phyloP scores from a whole-genome alignment of 1,139 yeast genomes.

The Yamadazyma sp. region DNA sequence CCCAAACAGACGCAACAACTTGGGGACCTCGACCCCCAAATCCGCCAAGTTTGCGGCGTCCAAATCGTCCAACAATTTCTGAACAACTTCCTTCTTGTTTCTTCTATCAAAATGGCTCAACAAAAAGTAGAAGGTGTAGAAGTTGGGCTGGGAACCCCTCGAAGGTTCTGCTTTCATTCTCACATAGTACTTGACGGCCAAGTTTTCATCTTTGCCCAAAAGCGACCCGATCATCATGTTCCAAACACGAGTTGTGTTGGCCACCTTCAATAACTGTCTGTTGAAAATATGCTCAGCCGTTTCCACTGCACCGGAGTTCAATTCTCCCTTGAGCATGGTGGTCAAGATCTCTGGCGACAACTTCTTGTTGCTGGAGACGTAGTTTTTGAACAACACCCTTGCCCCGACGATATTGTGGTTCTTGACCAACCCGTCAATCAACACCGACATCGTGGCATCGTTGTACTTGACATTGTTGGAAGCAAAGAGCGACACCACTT shows the following conservation, averaged over 20 bases:
- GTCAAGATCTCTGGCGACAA: slow-evolving; percentile 47
- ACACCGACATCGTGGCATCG: slow-evolving; percentile 50
- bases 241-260: slow-evolving; percentile 49
- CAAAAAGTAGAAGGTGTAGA: slow-evolving; percentile 57
- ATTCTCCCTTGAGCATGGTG: slow-evolving; percentile 59
- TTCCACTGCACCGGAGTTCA: slow-evolving; percentile 47
- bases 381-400: slow-evolving; percentile 42
- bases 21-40: slow-evolving; percentile 46
- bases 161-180: slow-evolving; percentile 24
- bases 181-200: slow-evolving; percentile 43
- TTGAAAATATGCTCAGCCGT: slow-evolving; percentile 52
- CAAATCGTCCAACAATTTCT: slow-evolving; percentile 38
- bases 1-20: slow-evolving; percentile 16
- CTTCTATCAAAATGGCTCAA: slow-evolving; percentile 42
- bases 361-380: slow-evolving; percentile 16
- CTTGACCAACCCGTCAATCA: slow-evolving; percentile 58
- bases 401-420: slow-evolving; percentile 55
- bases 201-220: slow-evolving; percentile 32
- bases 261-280: slow-evolving; percentile 32
- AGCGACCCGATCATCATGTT: slow-evolving; percentile 60
- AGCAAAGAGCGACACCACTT: slow-evolving; percentile 45
- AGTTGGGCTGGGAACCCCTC: slow-evolving; percentile 43
- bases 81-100: slow-evolving; percentile 31
- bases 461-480: slow-evolving; percentile 45
- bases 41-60: slow-evolving; percentile 22